Evolutionary conservation across 2,329 filamentous ascomycete genomes (phyloP).

Genomic region (Aureobasidium sp.): DNA sequence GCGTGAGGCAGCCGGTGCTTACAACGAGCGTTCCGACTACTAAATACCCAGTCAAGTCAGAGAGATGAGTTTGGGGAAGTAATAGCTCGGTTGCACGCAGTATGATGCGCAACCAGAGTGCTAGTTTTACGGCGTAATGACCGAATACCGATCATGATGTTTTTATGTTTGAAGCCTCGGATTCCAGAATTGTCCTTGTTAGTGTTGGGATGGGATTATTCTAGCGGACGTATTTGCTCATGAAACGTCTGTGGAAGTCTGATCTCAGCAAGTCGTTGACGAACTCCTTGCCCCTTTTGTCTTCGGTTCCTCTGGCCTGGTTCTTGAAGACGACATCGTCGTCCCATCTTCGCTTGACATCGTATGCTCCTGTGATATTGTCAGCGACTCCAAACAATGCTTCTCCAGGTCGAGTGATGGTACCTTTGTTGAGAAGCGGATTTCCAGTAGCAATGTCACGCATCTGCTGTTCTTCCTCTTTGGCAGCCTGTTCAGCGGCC

Average conservation of each 20-base stretch:
- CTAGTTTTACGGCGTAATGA: conserved; percentile 6
- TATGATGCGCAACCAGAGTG: not conserved
- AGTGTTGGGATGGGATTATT: not conserved
- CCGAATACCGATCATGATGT: not conserved
- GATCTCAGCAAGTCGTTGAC: conserved; percentile 92
- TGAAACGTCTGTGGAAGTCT: conserved; percentile 97
- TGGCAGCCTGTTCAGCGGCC: conserved; percentile 69
- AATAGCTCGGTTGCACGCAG: not conserved
- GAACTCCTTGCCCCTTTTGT: conserved; percentile 74
- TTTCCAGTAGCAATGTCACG: conserved; percentile 87
- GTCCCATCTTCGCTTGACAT: conserved; percentile 88
- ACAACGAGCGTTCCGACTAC: not conserved
- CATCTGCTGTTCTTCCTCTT: conserved; percentile 76
- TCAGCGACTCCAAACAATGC: not conserved
- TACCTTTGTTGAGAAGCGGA: conserved; percentile 80
- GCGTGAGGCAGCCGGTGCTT: conserved; percentile 31
- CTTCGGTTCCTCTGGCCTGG: conserved; percentile 88
- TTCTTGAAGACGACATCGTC: conserved; percentile 99
- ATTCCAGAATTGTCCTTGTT: not conserved
- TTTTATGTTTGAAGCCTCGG: not conserved
- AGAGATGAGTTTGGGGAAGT: not conserved
- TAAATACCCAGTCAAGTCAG: not conserved
- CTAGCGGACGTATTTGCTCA: conserved; percentile 45
- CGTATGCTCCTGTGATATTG: conserved; percentile 44
- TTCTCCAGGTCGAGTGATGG: too few species aligned